phyloP scores from a whole-genome alignment of 306 rosid genomes.

The Gleditsia sinensis region DNA sequence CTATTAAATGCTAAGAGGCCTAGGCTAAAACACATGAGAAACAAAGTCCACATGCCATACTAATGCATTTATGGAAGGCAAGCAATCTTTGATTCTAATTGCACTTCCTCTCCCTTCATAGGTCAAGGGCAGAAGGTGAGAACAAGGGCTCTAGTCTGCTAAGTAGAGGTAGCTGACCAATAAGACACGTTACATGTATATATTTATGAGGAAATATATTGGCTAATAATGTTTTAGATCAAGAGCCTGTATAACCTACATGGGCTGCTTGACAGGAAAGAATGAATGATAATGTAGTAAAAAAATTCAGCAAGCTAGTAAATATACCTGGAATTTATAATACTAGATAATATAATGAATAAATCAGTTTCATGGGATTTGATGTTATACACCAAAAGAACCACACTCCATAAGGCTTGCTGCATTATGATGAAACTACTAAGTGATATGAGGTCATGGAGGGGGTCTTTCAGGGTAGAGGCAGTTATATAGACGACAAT shows the following conservation, averaged over 20 bases:
- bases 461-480: neutral
- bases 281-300: neutral
- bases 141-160: neutral
- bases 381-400: neutral
- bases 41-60: neutral
- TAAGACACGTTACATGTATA: neutral
- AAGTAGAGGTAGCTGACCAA: neutral
- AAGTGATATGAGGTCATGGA: neutral
- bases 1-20: neutral
- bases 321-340: neutral
- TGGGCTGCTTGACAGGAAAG: neutral
- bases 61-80: no score
- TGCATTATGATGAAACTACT: slow-evolving; percentile 7
- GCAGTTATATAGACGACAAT: neutral
- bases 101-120: no score
- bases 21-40: neutral
- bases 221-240: neutral
- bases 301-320: neutral
- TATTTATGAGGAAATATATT: neutral
- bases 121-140: no score
- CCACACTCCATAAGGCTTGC: neutral
- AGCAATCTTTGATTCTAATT: no score
- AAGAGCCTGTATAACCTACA: neutral
- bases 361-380: neutral
- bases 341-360: neutral